Evolutionary conservation across 176 grass and related monocot genomes (phyloP).

Genomic region (Pharus latifolius): DNA sequence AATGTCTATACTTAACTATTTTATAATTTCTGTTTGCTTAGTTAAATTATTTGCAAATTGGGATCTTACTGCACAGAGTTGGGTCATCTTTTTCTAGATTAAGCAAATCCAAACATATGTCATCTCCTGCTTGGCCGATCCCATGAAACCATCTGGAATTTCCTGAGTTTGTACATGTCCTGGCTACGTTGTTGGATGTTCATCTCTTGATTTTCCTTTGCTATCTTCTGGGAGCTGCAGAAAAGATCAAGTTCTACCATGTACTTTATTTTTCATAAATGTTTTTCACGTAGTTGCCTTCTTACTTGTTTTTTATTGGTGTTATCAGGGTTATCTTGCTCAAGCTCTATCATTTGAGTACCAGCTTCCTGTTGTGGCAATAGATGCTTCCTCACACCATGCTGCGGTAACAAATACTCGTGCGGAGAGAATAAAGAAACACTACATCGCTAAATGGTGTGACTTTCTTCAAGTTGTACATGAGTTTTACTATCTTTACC

Average conservation of each 20-base stretch:
- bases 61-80: neutral
- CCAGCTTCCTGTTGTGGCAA: conserved; percentile 63
- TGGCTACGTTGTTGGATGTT: neutral
- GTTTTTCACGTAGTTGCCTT: neutral
- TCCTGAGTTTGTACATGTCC: neutral
- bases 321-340: conserved; percentile 82
- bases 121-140: neutral
- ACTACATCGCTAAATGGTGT: conserved; percentile 70
- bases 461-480: neutral
- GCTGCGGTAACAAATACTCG: conserved; percentile 69
- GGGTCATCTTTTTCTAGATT: neutral
- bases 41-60: conserved; percentile 11
- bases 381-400: conserved; percentile 93
- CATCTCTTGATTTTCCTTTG: conserved; percentile 4
- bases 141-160: neutral
- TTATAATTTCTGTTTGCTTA: neutral
- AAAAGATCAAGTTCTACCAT: neutral
- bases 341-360: conserved; percentile 92
- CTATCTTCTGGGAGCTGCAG: neutral
- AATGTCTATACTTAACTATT: neutral
- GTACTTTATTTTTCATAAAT: neutral
- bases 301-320: conserved; percentile 13
- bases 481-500: neutral
- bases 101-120: neutral
- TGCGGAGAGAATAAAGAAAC: conserved; percentile 83